These are phyloP conservation scores for Stagonosporopsis rhizophila DNA, from an alignment of 2,329 filamentous ascomycete genomes.

Conservation along the genomic window DNA sequence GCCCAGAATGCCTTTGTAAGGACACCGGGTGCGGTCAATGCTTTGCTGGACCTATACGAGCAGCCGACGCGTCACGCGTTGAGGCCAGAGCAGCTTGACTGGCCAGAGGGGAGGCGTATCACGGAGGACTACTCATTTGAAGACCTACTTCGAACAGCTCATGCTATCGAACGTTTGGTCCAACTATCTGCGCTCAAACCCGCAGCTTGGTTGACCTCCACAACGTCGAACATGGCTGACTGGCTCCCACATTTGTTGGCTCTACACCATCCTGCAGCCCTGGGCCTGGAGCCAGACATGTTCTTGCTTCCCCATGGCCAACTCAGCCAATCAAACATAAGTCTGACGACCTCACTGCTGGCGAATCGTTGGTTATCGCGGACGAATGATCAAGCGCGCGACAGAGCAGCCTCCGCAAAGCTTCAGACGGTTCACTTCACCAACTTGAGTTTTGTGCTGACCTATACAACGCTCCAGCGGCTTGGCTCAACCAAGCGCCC, in stretches of 20 bases:
- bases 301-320: constrained; percentile 24
- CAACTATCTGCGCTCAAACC: constrained; percentile 4
- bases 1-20: constrained; percentile 14
- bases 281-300: constrained; percentile 15
- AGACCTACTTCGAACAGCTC: constrained; percentile 24
- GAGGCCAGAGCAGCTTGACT: constrained; percentile 3
- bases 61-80: neutral
- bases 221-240: constrained; percentile 15
- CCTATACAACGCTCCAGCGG: constrained; percentile 20
- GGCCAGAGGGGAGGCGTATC: constrained; percentile 18
- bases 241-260: constrained; percentile 35
- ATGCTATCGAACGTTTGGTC: constrained; percentile 24
- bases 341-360: neutral
- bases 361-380: constrained; percentile 6
- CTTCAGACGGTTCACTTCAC: constrained; percentile 18
- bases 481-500: constrained; percentile 5
- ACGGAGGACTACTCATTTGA: constrained; percentile 9
- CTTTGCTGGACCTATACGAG: neutral
- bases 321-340: constrained; percentile 10
- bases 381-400: neutral
- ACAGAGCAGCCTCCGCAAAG: constrained; percentile 7
- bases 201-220: constrained; percentile 7
- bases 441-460: constrained; percentile 25
- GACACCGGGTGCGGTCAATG: neutral
- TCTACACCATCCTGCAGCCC: constrained; percentile 23